Percentiles rank a stretch among this genome's conserved stretches.
Evolutionary conservation across 139 green algal genomes (phyloP).

Genomic region (Chlamydomonas incerta): DNA sequence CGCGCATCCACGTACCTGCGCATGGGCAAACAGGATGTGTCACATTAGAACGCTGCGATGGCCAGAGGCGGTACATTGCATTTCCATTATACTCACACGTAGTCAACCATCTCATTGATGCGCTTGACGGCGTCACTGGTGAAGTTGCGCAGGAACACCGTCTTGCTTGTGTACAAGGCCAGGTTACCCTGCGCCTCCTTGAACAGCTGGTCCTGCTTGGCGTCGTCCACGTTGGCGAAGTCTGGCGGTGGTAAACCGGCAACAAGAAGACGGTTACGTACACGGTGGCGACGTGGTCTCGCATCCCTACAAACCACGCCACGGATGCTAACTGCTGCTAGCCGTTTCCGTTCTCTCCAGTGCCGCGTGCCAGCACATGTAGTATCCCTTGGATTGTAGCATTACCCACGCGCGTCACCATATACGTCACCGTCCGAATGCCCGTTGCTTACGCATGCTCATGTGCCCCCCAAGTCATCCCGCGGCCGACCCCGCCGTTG

Average conservation of each 20-base stretch:
- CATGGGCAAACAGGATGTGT: too few relatives aligned
- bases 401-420: too few relatives aligned
- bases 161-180: background rate
- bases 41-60: too few relatives aligned
- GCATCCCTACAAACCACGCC: too few relatives aligned
- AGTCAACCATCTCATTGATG: constrained; percentile 53
- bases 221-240: background rate
- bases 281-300: too few relatives aligned
- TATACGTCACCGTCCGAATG: background rate
- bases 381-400: too few relatives aligned
- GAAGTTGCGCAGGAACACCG: constrained; percentile 41
- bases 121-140: constrained; percentile 39
- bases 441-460: background rate
- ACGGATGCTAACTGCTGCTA: too few relatives aligned
- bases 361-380: too few relatives aligned
- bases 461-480: too few relatives aligned
- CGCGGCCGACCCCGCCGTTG: too few relatives aligned
- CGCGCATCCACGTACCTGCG: constrained; percentile 57
- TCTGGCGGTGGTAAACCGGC: background rate
- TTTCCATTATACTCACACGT: constrained; percentile 34
- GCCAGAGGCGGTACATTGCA: too few relatives aligned
- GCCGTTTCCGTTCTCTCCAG: too few relatives aligned
- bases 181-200: constrained; percentile 4
- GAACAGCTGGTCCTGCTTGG: background rate
- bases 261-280: background rate